phyloP scores from a whole-genome alignment of 495 filamentous ascomycete species.

The Penicillium ucsense region DNA sequence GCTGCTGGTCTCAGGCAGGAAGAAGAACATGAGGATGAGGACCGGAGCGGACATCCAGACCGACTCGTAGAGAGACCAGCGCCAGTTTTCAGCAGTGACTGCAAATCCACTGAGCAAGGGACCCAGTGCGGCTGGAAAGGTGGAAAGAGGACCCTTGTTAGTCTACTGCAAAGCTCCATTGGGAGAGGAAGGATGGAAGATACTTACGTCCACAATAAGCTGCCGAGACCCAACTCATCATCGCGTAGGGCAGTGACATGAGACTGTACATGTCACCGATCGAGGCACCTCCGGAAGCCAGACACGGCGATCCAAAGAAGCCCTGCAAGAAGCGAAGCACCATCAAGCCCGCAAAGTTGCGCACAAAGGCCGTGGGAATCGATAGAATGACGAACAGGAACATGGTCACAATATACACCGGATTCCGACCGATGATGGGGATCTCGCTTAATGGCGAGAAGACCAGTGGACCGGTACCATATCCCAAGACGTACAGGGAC shows the following conservation, averaged over 20 bases:
- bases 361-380: slow-evolving; percentile 37
- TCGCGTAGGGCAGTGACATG: slow-evolving; percentile 42
- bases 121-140: slow-evolving; percentile 40
- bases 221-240: slow-evolving; percentile 45
- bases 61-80: slow-evolving; percentile 44
- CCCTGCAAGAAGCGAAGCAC: slow-evolving; percentile 44
- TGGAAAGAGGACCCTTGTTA: slow-evolving; percentile 9
- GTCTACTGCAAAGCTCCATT: slow-evolving; percentile 22
- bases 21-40: slow-evolving; percentile 43
- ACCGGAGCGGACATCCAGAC: slow-evolving; percentile 37
- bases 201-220: slow-evolving; percentile 39
- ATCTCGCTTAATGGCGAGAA: slow-evolving; percentile 42
- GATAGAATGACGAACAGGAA: slow-evolving; percentile 41
- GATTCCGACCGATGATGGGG: slow-evolving; percentile 40
- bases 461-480: slow-evolving; percentile 36
- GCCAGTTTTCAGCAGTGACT: slow-evolving; percentile 45
- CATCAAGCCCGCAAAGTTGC: slow-evolving; percentile 39
- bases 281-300: slow-evolving; percentile 46
- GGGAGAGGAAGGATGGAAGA: not conserved
- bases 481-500: slow-evolving; percentile 45
- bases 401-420: slow-evolving; percentile 41
- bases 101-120: slow-evolving; percentile 56
- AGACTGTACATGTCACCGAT: slow-evolving; percentile 47
- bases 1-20: slow-evolving; percentile 47
- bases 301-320: slow-evolving; percentile 44